A percentile compares a stretch with the other conserved stretches of the same genome.
phyloP scores from a whole-genome alignment of 768 basidiomycete species.

The Suillus luteus region DNA sequence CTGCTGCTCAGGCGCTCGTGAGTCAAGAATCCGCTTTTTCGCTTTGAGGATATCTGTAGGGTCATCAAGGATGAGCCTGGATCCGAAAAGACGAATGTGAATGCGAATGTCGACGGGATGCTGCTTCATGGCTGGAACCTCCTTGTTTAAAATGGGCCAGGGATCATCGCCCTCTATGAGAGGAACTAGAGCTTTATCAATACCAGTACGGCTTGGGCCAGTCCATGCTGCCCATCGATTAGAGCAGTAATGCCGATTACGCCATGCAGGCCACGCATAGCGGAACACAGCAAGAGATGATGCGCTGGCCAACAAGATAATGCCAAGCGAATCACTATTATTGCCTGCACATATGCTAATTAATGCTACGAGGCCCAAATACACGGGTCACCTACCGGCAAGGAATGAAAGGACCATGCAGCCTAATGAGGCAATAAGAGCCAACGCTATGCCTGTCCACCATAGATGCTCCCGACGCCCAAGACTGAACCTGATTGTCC shows the following conservation, averaged over 20 bases:
- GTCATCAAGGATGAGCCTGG: not conserved
- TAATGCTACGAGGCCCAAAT: not conserved
- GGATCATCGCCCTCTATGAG: slow-evolving; percentile 1
- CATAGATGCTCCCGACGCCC: slow-evolving; percentile 2
- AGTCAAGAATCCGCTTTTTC: not conserved
- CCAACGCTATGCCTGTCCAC: slow-evolving; percentile 5
- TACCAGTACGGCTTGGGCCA: not conserved
- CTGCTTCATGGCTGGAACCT: not conserved
- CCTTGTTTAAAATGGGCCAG: not conserved
- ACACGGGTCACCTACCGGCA: not conserved
- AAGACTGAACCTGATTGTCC: slow-evolving; percentile 5
- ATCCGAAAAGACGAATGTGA: not conserved
- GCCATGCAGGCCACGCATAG: slow-evolving; percentile 8
- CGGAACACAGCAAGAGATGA: slow-evolving; percentile 4
- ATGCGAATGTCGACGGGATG: slow-evolving; percentile 6
- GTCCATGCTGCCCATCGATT: slow-evolving; percentile 4
- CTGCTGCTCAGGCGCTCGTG: not conserved
- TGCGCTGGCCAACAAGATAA: not conserved
- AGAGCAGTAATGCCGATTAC: slow-evolving; percentile 7
- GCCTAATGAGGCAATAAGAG: slow-evolving; percentile 1
- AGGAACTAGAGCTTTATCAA: slow-evolving; percentile 2
- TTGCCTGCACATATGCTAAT: not conserved
- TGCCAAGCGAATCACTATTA: slow-evolving; percentile 4
- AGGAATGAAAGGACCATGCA: slow-evolving; percentile 1
- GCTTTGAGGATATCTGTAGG: slow-evolving; percentile 5